These are phyloP conservation scores for Trypanosoma scelopori DNA, from an alignment of 208 protist species.

Conservation along the genomic window DNA sequence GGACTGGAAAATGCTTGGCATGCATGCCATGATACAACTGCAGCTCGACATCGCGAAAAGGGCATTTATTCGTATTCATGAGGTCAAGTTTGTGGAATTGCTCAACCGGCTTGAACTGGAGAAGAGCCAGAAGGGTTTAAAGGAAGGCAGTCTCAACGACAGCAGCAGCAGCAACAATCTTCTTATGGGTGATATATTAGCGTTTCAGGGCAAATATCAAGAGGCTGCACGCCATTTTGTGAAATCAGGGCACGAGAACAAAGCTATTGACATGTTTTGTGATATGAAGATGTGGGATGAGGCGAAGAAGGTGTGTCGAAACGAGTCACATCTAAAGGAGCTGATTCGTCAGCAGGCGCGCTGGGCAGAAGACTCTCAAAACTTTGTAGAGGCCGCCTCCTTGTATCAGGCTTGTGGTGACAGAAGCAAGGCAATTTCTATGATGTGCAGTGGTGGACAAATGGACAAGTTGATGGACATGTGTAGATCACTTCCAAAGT, in stretches of 20 bases:
- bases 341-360: slow-evolving; percentile 91
- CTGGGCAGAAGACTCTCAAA: slow-evolving; percentile 92
- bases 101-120: slow-evolving; percentile 86
- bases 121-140: slow-evolving; percentile 37
- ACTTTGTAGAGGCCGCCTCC: slow-evolving; percentile 84
- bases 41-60: slow-evolving; percentile 90
- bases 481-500: slow-evolving; percentile 80
- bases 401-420: slow-evolving; percentile 91
- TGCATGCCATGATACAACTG: slow-evolving; percentile 89
- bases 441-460: slow-evolving; percentile 85
- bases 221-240: slow-evolving; percentile 90
- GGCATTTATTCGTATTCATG: slow-evolving; percentile 92
- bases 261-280: slow-evolving; percentile 94
- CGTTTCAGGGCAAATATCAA: slow-evolving; percentile 94
- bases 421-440: slow-evolving; percentile 77
- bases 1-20: slow-evolving; percentile 94
- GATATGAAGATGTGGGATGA: slow-evolving; percentile 95
- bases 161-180: too few species aligned
- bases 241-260: slow-evolving; percentile 68
- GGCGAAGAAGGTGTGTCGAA: slow-evolving; percentile 88
- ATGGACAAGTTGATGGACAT: slow-evolving; percentile 88
- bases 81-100: slow-evolving; percentile 93
- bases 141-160: slow-evolving; percentile 40
- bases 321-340: slow-evolving; percentile 85
- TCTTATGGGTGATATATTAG: slow-evolving; percentile 87